Conservation (phyloP, 2,329 filamentous ascomycete genomes). For the Alternaria ventricosa region DNA sequence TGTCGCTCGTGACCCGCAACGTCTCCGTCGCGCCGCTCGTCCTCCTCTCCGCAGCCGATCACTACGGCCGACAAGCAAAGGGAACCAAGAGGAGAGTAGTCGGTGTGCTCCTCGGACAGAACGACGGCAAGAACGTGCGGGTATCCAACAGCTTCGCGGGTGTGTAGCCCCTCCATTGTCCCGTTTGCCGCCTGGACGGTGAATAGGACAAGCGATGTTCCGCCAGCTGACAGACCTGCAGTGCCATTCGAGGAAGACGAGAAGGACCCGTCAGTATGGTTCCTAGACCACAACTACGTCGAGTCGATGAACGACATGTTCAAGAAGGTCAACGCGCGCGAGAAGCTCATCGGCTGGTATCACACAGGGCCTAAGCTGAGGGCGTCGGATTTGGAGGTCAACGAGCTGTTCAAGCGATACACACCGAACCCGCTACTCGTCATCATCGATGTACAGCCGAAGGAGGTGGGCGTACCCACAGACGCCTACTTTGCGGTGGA, state of each 20-base stretch:
- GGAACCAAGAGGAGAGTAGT: conserved; percentile 89
- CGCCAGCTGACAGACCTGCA: conserved; percentile 51
- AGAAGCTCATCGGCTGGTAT: conserved; percentile 99
- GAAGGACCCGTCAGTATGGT: conserved; percentile 98
- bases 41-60: conserved; percentile 96
- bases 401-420: conserved; percentile 99
- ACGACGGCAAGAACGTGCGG: conserved; percentile 92
- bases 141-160: conserved; percentile 99
- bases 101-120: conserved; percentile 92
- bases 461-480: conserved; percentile 95
- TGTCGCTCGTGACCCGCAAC: conserved; percentile 91
- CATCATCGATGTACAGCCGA: conserved; percentile 98
- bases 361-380: conserved; percentile 97
- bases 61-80: conserved; percentile 93
- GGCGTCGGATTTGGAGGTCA: conserved; percentile 97
- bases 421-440: conserved; percentile 94
- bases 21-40: conserved; percentile 98
- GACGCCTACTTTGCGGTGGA: conserved; percentile 99
- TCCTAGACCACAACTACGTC: conserved; percentile 98
- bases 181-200: conserved; percentile 21
- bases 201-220: conserved; percentile 2
- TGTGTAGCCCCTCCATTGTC: conserved; percentile 53
- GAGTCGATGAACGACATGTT: conserved; percentile 99
- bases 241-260: conserved; percentile 99
- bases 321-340: conserved; percentile 98